Evolutionary conservation across 1,139 yeast species (phyloP), one percentile per base, ranked within the genome.

Genomic region (Debaryomyces nepalensis): DNA sequence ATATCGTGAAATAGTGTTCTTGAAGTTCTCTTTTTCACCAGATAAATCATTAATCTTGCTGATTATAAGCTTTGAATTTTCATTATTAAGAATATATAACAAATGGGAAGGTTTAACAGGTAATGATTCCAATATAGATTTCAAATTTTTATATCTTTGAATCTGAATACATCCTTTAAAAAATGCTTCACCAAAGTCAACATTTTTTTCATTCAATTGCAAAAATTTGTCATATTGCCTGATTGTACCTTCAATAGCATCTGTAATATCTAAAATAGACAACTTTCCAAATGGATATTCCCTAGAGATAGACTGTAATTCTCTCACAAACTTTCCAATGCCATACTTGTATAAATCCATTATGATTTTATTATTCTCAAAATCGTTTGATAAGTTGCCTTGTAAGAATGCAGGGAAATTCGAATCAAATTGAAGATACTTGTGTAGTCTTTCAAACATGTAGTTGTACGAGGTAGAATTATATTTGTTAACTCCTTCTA

Each of bases 61-160:
- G 18, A 32, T 14, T 5, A 26, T 37, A 20, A 11, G 34, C 36
- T 29, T 42, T 42, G 39, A 48, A 33, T 19, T 38, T 26, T 21
- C 39, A 24, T 45, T 39, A 33, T 42, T 34, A 18, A 45, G 38
- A 24, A 50, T 37, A 27, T 32, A 33, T 12, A 39, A 18, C n/a
- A 49, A 24, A 18, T 43, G 43, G 10, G 36, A 16, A 4, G 41
- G 14, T n/a, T 32, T 21, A 4, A 57, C 42, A 2, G 55, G 47
- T 19, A 58, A 52, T 1, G 51, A 15, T 12, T 44, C 51, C 44
- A 67, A 52, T 20, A 63, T 52, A 4, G 35, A 31, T 35, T 52
- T 55, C 47, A 66, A 55, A 11, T 50, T 49, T 39, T 53, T 55
- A 47, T 64, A 65, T 24, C 67, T 53, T 43, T 59, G 58, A 14